Evolutionary conservation across 495 filamentous ascomycete species (phyloP).

Genomic region (Aspergillus incahuasiensis): DNA sequence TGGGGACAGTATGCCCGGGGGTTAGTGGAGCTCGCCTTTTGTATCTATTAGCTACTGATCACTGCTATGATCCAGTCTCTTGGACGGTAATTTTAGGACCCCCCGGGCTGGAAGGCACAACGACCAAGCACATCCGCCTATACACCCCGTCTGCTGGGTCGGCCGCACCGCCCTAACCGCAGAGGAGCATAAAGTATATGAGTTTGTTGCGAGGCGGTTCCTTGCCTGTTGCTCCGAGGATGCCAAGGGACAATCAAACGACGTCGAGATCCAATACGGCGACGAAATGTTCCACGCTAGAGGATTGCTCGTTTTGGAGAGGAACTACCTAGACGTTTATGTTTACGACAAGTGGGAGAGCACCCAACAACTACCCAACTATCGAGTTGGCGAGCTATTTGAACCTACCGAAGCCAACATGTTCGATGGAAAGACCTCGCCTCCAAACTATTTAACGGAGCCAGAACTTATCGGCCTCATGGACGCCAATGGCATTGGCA

Average conservation of each 20-base stretch:
- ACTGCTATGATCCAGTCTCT: conserved; percentile 41
- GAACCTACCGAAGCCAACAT: conserved; percentile 87
- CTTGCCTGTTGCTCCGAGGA: conserved; percentile 96
- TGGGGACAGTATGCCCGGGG: conserved; percentile 83
- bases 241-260: conserved; percentile 76
- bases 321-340: conserved; percentile 94
- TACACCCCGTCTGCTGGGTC: conserved; percentile 85
- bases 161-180: conserved; percentile 53
- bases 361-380: conserved; percentile 74
- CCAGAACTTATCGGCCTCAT: conserved; percentile 96
- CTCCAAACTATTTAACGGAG: conserved; percentile 87
- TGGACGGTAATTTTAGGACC: conserved; percentile 73
- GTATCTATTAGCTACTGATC: conserved; percentile 11
- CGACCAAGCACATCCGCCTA: conserved; percentile 94
- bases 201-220: conserved; percentile 91
- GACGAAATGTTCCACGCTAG: conserved; percentile 74
- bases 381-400: conserved; percentile 72
- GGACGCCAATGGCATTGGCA: conserved; percentile 98
- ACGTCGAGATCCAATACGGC: conserved; percentile 80
- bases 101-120: conserved; percentile 82
- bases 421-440: conserved; percentile 76
- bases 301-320: conserved; percentile 79
- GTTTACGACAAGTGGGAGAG: conserved; percentile 94
- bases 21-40: conserved; percentile 20
- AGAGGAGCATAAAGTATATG: conserved; percentile 76